Percentiles rank a stretch among this genome's conserved stretches.
These are phyloP conservation scores for Ormosia emarginata DNA, from an alignment of 306 rosid species.

Conservation along the genomic window DNA sequence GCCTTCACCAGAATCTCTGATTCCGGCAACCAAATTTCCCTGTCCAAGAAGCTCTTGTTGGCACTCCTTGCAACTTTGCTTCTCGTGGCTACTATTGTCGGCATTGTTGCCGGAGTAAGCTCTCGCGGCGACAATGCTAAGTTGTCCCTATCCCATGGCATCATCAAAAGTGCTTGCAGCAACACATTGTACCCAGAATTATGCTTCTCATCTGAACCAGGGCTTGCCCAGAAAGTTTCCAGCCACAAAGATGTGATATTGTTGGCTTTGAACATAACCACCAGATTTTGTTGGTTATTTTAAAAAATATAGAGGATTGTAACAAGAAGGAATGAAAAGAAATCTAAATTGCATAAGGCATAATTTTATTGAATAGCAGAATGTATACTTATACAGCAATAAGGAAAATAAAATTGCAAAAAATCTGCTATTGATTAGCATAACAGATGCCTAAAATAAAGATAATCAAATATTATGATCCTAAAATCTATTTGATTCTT, in stretches of 20 bases:
- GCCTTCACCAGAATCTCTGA: constrained; percentile 15
- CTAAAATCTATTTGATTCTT: no score
- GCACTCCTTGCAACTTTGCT: constrained; percentile 31
- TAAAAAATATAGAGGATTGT: no score
- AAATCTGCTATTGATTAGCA: no score
- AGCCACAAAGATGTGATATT: constrained; percentile 40
- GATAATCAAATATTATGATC: no score
- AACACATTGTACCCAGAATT: constrained; percentile 54
- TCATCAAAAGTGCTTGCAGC: constrained; percentile 56
- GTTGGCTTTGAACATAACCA: constrained; percentile 39
- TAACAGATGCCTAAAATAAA: no score
- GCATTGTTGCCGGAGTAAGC: constrained; percentile 39
- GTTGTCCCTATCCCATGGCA: constrained; percentile 33
- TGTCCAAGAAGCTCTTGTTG: constrained; percentile 30
- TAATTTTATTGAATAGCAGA: no score
- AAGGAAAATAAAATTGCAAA: no score
- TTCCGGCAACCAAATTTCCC: constrained; percentile 13
- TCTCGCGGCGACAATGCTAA: not conserved
- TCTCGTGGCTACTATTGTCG: constrained; percentile 27
- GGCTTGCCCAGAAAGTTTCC: constrained; percentile 17
- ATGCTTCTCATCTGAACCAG: constrained; percentile 44
- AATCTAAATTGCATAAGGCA: no score
- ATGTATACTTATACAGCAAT: no score
- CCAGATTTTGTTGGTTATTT: no score
- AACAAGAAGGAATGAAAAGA: no score